Percentiles rank a stretch among this genome's conserved stretches.
phyloP scores from a whole-genome alignment of 2,329 filamentous ascomycete species.

The Acrocalymma vagum region DNA sequence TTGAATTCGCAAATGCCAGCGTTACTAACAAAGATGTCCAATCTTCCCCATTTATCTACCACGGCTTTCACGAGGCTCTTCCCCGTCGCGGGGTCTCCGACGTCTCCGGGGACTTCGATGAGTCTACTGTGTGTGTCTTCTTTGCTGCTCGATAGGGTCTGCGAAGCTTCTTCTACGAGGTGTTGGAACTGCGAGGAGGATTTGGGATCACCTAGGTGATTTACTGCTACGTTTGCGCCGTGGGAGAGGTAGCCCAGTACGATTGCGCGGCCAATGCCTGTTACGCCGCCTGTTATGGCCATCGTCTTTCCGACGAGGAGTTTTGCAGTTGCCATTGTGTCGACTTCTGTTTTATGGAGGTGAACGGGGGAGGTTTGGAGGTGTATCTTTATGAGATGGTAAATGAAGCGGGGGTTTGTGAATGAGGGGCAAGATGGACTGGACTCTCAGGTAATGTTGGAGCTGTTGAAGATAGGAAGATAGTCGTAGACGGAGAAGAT shows the following conservation, averaged over 20 bases:
- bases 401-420: not conserved
- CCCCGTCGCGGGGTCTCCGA: conserved; percentile 77
- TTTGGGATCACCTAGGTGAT: conserved; percentile 72
- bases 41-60: conserved; percentile 65
- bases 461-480: conserved; percentile 4
- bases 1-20: conserved; percentile 89
- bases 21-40: conserved; percentile 82
- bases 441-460: too few relatives aligned
- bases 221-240: conserved; percentile 80
- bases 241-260: conserved; percentile 80
- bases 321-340: conserved; percentile 26
- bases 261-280: conserved; percentile 87
- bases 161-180: conserved; percentile 53
- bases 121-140: conserved; percentile 55
- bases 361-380: conserved; percentile 1
- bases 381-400: not conserved
- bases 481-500: not conserved
- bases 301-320: conserved; percentile 79
- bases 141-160: conserved; percentile 19
- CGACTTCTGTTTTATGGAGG: conserved; percentile 6
- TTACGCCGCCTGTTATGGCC: conserved; percentile 86
- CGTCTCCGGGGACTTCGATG: conserved; percentile 77
- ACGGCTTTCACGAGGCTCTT: conserved; percentile 71
- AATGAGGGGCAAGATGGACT: not conserved
- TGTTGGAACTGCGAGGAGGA: conserved; percentile 56